Base-by-base conservation (phyloP, 768 basidiomycete species). In the Guyanaporus albipodus region DNA sequence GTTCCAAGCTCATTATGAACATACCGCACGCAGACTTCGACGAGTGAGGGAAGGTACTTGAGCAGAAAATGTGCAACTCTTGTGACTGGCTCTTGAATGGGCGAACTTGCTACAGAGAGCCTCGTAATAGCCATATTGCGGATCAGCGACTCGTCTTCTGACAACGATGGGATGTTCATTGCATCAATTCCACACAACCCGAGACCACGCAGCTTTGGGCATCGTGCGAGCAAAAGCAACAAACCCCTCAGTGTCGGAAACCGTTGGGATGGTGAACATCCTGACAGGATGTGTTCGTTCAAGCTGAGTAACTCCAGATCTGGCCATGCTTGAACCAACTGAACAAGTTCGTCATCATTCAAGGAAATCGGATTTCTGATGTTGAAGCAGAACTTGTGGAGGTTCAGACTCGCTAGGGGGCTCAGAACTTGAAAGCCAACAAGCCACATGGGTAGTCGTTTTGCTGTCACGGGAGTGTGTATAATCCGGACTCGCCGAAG, bases 181-280 rank as follows among this genome's bases (percentile, higher is more conserved):
- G 50, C 50, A 24, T 54, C 44, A 17, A 53, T 5, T 10, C n/a
- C n/a, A n/a, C 41, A 24, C 23, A 50, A n/a, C 10, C 43, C 49
- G 4, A 53, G 39, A 1, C 10, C 0, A 15, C 11, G 26, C 6
- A 53, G 31, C 15, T 18, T 24, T n/a, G 41, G 31, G 17, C 42
- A 43, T 27, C 42, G 24, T 26, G 42, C 32, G 32, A 42, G 44
- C 14, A 53, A 22, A 11, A 18, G 24, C 27, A 51, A n/a, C 17
- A 53, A 32, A 11, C 49, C 35, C 26, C 15, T 43, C 17, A 52
- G 44, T 9, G 43, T 53, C 38, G 45, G 50, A 5, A 36, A 9
- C 14, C 12, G 40, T 14, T 27, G 8, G 10, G 37, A 21, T 4
- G 35, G 10, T 11, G 2, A 2, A 26, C 24, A 19, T 6, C n/a